A percentile compares a stretch with the other conserved stretches of the same genome.
phyloP scores from a whole-genome alignment of 1,139 yeast species.

The Hyphopichia burtonii region DNA sequence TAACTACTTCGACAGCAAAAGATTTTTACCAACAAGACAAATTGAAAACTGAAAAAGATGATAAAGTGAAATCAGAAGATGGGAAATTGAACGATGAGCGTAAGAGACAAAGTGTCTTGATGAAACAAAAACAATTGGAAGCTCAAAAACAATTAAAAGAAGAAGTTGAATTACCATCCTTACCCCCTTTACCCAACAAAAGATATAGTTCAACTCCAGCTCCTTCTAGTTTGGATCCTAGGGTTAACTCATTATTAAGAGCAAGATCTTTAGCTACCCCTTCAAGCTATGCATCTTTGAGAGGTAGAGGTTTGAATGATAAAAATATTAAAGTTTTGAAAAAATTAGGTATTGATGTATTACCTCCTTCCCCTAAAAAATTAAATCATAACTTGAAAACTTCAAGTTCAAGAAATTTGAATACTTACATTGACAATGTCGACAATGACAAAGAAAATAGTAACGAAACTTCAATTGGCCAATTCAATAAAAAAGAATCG shows the following conservation, averaged over 20 bases:
- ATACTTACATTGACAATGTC: slow-evolving; percentile 24
- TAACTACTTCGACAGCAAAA: slow-evolving; percentile 1
- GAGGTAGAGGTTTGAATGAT: slow-evolving; percentile 19
- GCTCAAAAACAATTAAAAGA: slow-evolving; percentile 31
- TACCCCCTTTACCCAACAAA: slow-evolving; percentile 12
- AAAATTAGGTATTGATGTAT: slow-evolving; percentile 43
- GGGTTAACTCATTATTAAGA: slow-evolving; percentile 31
- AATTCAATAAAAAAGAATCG: slow-evolving; percentile 14
- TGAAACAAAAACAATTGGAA: slow-evolving; percentile 29
- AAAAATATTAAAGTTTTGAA: slow-evolving; percentile 41
- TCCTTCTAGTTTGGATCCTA: slow-evolving; percentile 32
- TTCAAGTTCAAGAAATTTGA: slow-evolving; percentile 45
- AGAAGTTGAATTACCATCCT: slow-evolving; percentile 10
- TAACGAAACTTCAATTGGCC: slow-evolving; percentile 17
- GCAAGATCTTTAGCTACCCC: slow-evolving; percentile 39
- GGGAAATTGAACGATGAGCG: slow-evolving; percentile 9
- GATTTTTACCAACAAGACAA: background rate
- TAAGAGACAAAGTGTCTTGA: slow-evolving; percentile 19
- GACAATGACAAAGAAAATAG: slow-evolving; percentile 13
- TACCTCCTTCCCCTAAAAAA: slow-evolving; percentile 17
- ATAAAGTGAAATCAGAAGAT: background rate
- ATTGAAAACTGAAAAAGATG: background rate
- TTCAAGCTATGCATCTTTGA: slow-evolving; percentile 22
- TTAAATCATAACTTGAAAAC: slow-evolving; percentile 35
- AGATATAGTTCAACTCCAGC: background rate